Evolutionary conservation across 2,329 filamentous ascomycete genomes (phyloP), one percentile per base, ranked within the genome.

Genomic region (Pseudogymnoascus sp.): DNA sequence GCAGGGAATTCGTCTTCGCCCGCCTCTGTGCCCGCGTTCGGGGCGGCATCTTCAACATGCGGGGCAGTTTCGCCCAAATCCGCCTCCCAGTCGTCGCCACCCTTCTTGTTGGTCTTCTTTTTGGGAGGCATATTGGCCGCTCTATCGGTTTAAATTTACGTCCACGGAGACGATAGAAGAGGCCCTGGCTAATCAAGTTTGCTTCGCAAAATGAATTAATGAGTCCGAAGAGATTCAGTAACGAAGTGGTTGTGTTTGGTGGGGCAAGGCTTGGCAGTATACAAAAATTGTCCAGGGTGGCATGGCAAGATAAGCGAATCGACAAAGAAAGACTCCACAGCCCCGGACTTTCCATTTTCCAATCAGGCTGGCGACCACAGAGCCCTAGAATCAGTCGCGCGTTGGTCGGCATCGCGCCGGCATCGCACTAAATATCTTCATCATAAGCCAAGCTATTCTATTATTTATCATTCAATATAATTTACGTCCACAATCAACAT

Each of bases 71-170:
- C 93, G 72, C 92, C 93, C 63, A 97, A 82, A 67, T 96, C 92
- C 63, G 90, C 87, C 77, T 97, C 95, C 93, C 93, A 97, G 82
- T 97, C 91, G 73, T 96, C 91, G 74, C 90, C 85, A 74, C 82
- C 85, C 75, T 86, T 88, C 82, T 93, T 96, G 78, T 88, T 89
- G 75, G 88, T 89, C 85, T 96, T 97, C 84, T 95, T 96, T 82
- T 97, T 97, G 66, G 93, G 93, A 73, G 93, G 80, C 93, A 97
- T 97, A 66, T 77, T 81, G 76, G 65, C 34, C 21, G 18, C 59
- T 60, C 34, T 60, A 12, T 56, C 49, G 16, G 49, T 14, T 21
- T 5, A 21, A 56, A 56, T 56, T 56, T 56, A 56, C 49, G 49
- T 36, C 49, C 49, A 36, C 49, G 28, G n/a, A 56, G 49, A 56